These are phyloP conservation scores for Rosa lucieae DNA, from an alignment of 306 rosid species.

Conservation along the genomic window DNA sequence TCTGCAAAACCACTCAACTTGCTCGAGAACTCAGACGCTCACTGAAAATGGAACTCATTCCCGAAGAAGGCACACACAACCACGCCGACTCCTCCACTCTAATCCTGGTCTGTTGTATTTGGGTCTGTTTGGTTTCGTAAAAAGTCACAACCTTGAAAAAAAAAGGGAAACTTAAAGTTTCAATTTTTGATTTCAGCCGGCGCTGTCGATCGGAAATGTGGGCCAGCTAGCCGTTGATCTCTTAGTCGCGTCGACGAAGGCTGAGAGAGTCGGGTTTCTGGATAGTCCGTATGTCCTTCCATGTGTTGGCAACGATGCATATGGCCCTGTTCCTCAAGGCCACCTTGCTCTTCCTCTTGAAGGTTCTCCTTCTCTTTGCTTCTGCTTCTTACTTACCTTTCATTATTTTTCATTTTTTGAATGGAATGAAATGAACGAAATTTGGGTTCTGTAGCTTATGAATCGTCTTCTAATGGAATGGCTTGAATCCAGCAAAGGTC, in stretches of 20 bases:
- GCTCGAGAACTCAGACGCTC: background rate
- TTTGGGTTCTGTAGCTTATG: conserved; percentile 62
- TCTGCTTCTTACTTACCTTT: conserved; percentile 1
- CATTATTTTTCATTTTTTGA: background rate
- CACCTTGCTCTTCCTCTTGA: conserved; percentile 84
- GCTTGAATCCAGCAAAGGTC: conserved; percentile 85
- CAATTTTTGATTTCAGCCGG: conserved; percentile 51
- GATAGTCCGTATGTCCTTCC: conserved; percentile 81
- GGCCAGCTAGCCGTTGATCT: conserved; percentile 81
- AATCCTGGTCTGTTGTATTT: conserved; percentile 53
- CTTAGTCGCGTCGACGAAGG: conserved; percentile 58
- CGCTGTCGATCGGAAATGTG: conserved; percentile 86
- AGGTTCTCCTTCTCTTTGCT: conserved; percentile 47
- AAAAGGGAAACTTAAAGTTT: background rate
- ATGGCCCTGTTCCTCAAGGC: conserved; percentile 75
- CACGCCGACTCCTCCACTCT: conserved; percentile 44
- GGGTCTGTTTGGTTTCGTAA: background rate
- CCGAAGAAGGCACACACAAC: conserved; percentile 53
- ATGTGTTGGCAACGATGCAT: conserved; percentile 92
- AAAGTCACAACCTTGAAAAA: background rate
- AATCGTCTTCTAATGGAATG: conserved; percentile 55
- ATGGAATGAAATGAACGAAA: background rate
- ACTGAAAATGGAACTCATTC: conserved; percentile 54
- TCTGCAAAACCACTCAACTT: background rate
- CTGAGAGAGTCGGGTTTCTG: conserved; percentile 80